These are phyloP conservation scores for Scenedesmus sp. DNA, from an alignment of 163 green algal species.

Conservation along the genomic window DNA sequence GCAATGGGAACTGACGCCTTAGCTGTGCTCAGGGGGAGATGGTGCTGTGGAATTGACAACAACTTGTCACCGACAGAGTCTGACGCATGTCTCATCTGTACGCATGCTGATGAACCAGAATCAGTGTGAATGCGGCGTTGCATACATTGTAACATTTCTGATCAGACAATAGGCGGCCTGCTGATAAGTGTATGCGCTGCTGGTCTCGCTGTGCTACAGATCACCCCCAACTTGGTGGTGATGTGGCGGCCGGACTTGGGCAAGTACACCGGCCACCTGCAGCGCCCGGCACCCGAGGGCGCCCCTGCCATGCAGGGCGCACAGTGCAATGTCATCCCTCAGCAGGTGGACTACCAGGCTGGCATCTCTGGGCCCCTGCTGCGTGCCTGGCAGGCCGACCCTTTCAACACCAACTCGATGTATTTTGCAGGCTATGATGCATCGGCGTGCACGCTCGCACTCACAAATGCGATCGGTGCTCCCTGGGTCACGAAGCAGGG, in stretches of 20 bases:
- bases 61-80: no score
- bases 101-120: no score
- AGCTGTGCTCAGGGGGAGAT: no score
- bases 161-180: neutral
- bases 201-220: neutral
- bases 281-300: neutral
- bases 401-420: constrained; percentile 38
- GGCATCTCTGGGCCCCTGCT: constrained; percentile 15
- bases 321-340: constrained; percentile 16
- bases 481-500: constrained; percentile 34
- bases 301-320: neutral
- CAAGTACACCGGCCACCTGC: constrained; percentile 51
- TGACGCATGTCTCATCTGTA: no score
- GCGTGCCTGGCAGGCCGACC: constrained; percentile 42
- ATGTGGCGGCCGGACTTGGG: constrained; percentile 52
- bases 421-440: constrained; percentile 36
- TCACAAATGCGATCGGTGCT: constrained; percentile 32
- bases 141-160: no score
- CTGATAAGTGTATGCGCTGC: neutral
- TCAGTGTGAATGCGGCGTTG: no score
- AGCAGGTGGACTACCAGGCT: constrained; percentile 1
- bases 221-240: constrained; percentile 44
- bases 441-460: neutral
- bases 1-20: no score
- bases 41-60: no score